Evolutionary conservation across 768 basidiomycete genomes (phyloP).

Genomic region (Hemileccinum impolitum): DNA sequence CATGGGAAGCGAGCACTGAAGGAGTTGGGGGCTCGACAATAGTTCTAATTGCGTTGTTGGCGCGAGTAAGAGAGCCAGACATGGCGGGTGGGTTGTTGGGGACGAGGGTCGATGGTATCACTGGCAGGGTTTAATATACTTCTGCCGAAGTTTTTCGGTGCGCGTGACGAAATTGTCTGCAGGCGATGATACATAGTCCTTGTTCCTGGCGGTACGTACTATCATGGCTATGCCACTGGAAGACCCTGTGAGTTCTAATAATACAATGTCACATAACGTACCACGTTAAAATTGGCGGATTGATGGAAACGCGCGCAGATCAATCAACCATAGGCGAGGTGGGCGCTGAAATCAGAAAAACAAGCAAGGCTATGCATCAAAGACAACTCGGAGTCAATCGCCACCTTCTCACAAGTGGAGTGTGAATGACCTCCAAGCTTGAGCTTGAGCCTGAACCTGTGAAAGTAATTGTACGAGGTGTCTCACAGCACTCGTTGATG

Average conservation of each 20-base stretch:
- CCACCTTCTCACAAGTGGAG: too few species aligned
- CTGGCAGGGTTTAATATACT: too few species aligned
- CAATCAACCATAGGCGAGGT: background rate
- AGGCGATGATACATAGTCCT: background rate
- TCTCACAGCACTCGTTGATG: too few species aligned
- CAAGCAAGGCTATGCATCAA: too few species aligned
- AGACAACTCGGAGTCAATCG: too few species aligned
- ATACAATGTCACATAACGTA: too few species aligned
- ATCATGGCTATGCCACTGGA: background rate
- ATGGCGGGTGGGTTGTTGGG: slow-evolving; percentile 1
- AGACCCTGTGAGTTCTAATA: too few species aligned
- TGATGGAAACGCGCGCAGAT: background rate
- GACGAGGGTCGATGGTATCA: background rate
- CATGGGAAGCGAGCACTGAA: slow-evolving; percentile 4
- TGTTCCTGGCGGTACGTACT: background rate
- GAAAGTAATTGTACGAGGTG: too few species aligned
- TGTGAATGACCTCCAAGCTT: too few species aligned
- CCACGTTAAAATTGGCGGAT: background rate
- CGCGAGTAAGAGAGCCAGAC: background rate
- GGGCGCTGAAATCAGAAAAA: background rate
- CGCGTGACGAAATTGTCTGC: background rate
- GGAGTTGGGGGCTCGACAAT: slow-evolving; percentile 3
- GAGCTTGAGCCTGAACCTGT: too few species aligned
- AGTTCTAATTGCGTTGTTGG: background rate
- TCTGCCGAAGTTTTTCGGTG: background rate